Evolutionary conservation across 805 yeast species (phyloP), one percentile per base, ranked within the genome.

Genomic region (Sugiyamaella valdiviana): DNA sequence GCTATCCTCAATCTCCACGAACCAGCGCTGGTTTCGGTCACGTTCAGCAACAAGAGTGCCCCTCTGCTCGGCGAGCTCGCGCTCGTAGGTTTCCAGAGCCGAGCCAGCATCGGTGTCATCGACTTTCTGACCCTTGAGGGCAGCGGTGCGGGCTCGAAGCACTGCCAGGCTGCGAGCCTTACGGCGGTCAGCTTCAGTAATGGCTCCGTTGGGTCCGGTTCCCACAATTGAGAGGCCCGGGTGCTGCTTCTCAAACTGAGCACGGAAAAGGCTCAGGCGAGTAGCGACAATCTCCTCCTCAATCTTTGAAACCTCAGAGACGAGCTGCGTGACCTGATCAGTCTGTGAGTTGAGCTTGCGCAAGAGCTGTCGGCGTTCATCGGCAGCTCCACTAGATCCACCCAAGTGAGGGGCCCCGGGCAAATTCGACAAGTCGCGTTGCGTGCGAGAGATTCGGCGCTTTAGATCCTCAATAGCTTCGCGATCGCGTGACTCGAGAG

Each of bases 141-240:
- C 87, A 23, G 96, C 95, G 95, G 91, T 89, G 57, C 95, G 77
- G 44, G 90, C 85, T 54, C 82, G 80, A 57, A 93, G 72, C 49
- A 81, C 68, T 37, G 91, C 95, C 61, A 85, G 83, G 38, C 86
- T 82, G 57, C 77, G 82, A 36, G 91, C 93, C 58, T 85, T 84
- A 54, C 85, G 77, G 51, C 85, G 77, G 62, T 90, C 97, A 12
- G 79, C 67, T 21, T 86, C 96, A 2, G 97, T 90, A 6, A 88
- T 77, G 51, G 80, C 79, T 24, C 97, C 97, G 59, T 83, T 80
- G 42, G 88, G 83, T 6, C 97, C 98, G 5, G 93, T 78, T 3
- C 96, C 97, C 22, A 74, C 71, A 43, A 83, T 74, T 66, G 88
- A 74, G 2, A 82, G 74, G 1, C 79, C 75, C 9, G 96, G 96